Percentiles rank a stretch among this genome's conserved stretches.
Evolutionary conservation across 208 protist genomes (phyloP).

Genomic region (Acanthamoeba royreba): DNA sequence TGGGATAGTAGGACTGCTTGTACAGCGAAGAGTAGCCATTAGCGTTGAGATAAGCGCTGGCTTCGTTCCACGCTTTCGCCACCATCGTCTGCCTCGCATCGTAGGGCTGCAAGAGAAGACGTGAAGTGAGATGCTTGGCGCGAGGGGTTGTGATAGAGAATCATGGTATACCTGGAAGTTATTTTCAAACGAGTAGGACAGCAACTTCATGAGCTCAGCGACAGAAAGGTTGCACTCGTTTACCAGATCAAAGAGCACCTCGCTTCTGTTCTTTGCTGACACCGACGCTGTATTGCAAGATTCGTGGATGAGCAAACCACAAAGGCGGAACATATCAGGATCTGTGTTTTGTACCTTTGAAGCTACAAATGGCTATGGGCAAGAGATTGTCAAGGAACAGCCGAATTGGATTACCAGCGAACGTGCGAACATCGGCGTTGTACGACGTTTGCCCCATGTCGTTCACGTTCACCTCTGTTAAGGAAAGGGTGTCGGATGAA

Average conservation of each 20-base stretch:
- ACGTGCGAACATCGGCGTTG: not conserved
- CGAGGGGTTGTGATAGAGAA: not conserved
- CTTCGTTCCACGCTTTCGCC: not conserved
- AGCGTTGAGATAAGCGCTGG: not conserved
- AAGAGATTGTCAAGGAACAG: slow-evolving; percentile 59
- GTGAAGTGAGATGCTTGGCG: not conserved
- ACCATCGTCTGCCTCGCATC: not conserved
- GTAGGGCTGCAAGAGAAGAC: not conserved
- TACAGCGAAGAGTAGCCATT: not conserved
- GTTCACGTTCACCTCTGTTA: not conserved
- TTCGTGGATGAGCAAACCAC: not conserved
- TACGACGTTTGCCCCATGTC: not conserved
- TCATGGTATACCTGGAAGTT: slow-evolving; percentile 1
- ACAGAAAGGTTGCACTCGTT: slow-evolving; percentile 32
- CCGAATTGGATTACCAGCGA: slow-evolving; percentile 62
- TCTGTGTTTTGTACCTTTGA: slow-evolving; percentile 28
- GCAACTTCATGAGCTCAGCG: slow-evolving; percentile 1
- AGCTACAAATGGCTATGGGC: slow-evolving; percentile 64
- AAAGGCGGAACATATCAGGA: not conserved
- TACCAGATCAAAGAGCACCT: not conserved
- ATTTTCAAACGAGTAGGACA: not conserved
- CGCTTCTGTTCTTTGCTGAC: not conserved
- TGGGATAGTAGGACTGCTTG: not conserved
- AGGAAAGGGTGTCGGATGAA: not conserved
- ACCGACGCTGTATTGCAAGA: not conserved